Conservation (phyloP, 2,329 filamentous ascomycete species). For the Colletotrichum sp. region DNA sequence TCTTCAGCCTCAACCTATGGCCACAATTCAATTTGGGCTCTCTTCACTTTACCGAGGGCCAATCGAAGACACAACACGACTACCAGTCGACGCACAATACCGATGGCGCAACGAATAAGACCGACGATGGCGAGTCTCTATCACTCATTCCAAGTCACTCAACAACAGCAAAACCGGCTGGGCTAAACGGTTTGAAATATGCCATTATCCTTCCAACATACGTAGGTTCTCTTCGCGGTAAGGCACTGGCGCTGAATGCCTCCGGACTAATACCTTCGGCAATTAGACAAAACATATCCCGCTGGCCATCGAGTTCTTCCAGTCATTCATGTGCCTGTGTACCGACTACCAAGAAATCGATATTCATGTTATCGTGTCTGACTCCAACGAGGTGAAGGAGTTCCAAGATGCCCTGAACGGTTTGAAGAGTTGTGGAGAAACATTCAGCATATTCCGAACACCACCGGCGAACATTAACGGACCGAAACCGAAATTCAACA, state of each 20-base stretch:
- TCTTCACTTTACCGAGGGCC: not conserved
- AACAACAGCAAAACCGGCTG: not conserved
- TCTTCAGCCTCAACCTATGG: not conserved
- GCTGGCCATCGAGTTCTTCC: not conserved
- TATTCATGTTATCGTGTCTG: not conserved
- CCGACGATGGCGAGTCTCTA: not conserved
- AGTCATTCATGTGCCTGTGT: slow-evolving; percentile 10
- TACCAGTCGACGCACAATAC: too few relatives aligned
- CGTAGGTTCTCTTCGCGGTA: not conserved
- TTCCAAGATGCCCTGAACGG: not conserved
- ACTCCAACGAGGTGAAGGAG: not conserved
- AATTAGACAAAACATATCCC: not conserved
- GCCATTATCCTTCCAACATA: slow-evolving; percentile 8
- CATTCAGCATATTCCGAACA: not conserved
- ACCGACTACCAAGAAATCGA: slow-evolving; percentile 5
- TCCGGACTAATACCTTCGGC: not conserved
- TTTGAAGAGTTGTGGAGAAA: not conserved
- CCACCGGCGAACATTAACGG: not conserved
- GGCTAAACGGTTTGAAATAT: not conserved
- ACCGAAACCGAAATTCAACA: not conserved
- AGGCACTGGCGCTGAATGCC: not conserved
- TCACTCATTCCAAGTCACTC: not conserved
- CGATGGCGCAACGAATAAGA: not conserved
- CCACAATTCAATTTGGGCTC: not conserved
- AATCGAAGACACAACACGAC: not conserved